phyloP scores from a whole-genome alignment of 306 rosid genomes.

The Adenanthera pavonina region DNA sequence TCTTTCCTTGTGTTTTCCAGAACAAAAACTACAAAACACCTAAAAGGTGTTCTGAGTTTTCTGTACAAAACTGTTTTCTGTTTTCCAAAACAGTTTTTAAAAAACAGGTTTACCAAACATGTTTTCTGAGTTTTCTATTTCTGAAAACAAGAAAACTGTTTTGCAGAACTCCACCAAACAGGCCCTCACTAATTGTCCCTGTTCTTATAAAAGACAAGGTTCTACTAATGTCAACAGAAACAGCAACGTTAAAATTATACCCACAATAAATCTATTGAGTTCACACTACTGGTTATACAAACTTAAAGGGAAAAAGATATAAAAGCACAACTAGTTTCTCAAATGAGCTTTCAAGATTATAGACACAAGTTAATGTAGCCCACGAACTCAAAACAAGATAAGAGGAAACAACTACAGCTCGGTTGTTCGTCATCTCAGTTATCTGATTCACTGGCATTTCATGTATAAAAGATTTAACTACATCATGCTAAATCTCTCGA shows the following conservation, averaged over 20 bases:
- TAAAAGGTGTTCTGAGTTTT: too few relatives aligned
- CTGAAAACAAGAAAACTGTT: too few relatives aligned
- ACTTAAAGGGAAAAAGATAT: neutral
- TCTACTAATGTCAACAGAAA: slow-evolving; percentile 20
- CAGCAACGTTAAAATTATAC: neutral
- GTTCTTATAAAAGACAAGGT: neutral
- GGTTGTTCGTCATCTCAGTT: neutral
- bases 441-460: slow-evolving; percentile 23
- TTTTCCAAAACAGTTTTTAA: too few relatives aligned
- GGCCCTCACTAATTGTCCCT: neutral
- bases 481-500: slow-evolving; percentile 17
- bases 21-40: too few relatives aligned
- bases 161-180: too few relatives aligned
- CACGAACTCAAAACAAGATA: neutral
- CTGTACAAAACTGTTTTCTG: too few relatives aligned
- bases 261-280: neutral
- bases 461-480: neutral
- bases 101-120: too few relatives aligned
- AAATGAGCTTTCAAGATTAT: neutral
- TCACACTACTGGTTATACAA: neutral
- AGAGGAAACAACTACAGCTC: neutral
- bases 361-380: neutral
- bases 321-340: neutral
- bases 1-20: too few relatives aligned
- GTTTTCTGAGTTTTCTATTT: too few relatives aligned